phyloP scores from a whole-genome alignment of 805 yeast species.

The Yamadazyma ubonensis region DNA sequence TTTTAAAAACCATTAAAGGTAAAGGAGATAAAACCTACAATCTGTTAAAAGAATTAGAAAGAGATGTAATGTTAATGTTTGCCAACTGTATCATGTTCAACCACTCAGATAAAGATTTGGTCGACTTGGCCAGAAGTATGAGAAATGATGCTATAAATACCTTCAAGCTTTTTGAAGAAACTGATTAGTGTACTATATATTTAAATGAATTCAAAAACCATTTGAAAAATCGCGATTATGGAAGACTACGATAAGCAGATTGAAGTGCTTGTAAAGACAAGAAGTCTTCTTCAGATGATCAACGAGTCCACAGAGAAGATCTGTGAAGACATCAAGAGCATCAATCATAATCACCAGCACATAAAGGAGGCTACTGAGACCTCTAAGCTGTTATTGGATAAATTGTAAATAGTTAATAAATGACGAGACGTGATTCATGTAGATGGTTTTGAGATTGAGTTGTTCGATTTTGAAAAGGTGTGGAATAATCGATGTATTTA shows the following conservation, averaged over 20 bases:
- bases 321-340: slow-evolving; percentile 12
- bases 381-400: slow-evolving; percentile 4
- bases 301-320: slow-evolving; percentile 15
- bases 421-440: background rate
- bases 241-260: slow-evolving; percentile 12
- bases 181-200: slow-evolving; percentile 6
- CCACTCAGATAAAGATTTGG: slow-evolving; percentile 60
- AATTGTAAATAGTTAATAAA: background rate
- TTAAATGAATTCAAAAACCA: no score
- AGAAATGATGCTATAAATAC: slow-evolving; percentile 60
- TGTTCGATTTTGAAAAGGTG: no score
- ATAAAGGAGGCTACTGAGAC: slow-evolving; percentile 8
- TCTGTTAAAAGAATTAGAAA: slow-evolving; percentile 58
- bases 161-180: slow-evolving; percentile 59
- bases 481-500: no score
- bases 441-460: background rate
- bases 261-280: slow-evolving; percentile 13
- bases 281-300: slow-evolving; percentile 15
- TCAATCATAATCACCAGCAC: slow-evolving; percentile 10
- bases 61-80: slow-evolving; percentile 73
- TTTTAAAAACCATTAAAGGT: slow-evolving; percentile 53
- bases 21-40: slow-evolving; percentile 45
- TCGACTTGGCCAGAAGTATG: slow-evolving; percentile 66
- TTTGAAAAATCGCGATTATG: no score
- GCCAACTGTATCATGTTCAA: slow-evolving; percentile 85